Base-by-base conservation (phyloP, 805 yeast species). In the Sporopachydermia quercuum region DNA sequence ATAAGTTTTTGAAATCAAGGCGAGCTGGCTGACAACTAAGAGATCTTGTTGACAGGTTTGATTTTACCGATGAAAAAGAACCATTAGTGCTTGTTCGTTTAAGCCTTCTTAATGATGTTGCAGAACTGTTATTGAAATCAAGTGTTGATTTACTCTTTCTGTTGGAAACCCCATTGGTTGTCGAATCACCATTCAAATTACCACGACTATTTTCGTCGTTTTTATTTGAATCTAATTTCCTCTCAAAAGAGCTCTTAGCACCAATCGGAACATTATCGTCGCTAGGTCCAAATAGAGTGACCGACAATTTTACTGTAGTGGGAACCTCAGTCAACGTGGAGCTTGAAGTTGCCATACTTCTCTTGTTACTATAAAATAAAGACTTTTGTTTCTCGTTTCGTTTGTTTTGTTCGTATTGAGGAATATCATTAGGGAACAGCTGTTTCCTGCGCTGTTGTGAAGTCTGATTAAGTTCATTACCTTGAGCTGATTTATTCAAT, bases 31-130 rank as follows among this genome's bases (percentile, higher is more conserved):
- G 13, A 23, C 30, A 23, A n/a, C n/a, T n/a, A n/a, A n/a, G n/a
- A n/a, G 47, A 44, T 15, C 58, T 58, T 3, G 48, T 53, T 14
- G 60, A 60, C 19, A 49, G 45, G 43, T 16, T 13, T 16, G 38
- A 36, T 19, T 36, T 36, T 19, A 16, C 38, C 19, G 38, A 16
- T 15, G 49, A 47, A 19, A 48, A 47, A 5, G 47, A 49, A 5
- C 30, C 30, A n/a, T 23, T 23, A 8, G 30, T 23, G n/a, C 13
- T 8, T n/a, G 30, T 23, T 23, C 30, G 8, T n/a, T 23, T 23
- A 8, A 23, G 30, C n/a, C n/a, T 23, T 8, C 30, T 8, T n/a
- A 8, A 23, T n/a, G n/a, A 8, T 23, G 30, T n/a, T n/a, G 30
- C n/a, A 8, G 8, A n/a, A 8, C 13, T n/a, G 13, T 8, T n/a